Conservation (phyloP, 805 yeast genomes). For the Suhomyces canberraensis region DNA sequence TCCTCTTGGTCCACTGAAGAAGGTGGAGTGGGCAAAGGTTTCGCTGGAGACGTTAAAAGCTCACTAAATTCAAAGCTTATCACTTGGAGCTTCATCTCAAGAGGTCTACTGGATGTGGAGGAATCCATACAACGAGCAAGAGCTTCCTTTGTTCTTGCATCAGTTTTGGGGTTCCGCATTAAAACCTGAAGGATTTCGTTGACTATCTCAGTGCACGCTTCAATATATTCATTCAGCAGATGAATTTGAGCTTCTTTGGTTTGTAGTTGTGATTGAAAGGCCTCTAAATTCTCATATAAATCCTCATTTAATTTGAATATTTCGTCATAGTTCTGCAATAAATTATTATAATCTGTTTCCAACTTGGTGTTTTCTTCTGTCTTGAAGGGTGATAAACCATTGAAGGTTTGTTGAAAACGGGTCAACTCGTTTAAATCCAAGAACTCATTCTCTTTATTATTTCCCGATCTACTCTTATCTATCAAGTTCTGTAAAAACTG, state of each 20-base stretch:
- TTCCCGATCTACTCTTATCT: slow-evolving; percentile 7
- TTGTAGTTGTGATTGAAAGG: slow-evolving; percentile 29
- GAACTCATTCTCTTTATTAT: slow-evolving; percentile 1
- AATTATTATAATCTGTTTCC: slow-evolving; percentile 18
- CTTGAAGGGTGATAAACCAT: slow-evolving; percentile 9
- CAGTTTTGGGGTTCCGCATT: slow-evolving; percentile 17
- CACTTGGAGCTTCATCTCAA: slow-evolving; percentile 24
- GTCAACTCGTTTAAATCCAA: slow-evolving; percentile 20
- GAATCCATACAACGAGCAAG: slow-evolving; percentile 15
- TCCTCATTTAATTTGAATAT: slow-evolving; percentile 36
- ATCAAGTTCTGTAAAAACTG: slow-evolving; percentile 38
- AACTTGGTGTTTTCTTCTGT: slow-evolving; percentile 7
- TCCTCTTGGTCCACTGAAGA: slow-evolving; percentile 9
- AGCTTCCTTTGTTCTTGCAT: slow-evolving; percentile 14
- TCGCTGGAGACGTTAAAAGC: slow-evolving; percentile 3
- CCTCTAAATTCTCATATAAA: slow-evolving; percentile 33
- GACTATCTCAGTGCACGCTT: slow-evolving; percentile 13
- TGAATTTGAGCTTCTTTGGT: slow-evolving; percentile 23
- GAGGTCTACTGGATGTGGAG: slow-evolving; percentile 10
- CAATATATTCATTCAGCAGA: slow-evolving; percentile 11
- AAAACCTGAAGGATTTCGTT: slow-evolving; percentile 19
- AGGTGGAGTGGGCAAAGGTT: slow-evolving; percentile 13
- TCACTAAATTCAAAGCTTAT: slow-evolving; percentile 18
- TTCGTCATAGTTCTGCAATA: slow-evolving; percentile 31
- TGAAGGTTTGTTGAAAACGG: slow-evolving; percentile 16